Evolutionary conservation across 805 yeast species (phyloP), one percentile per base, ranked within the genome.

Genomic region (Kuraishia piskuri): DNA sequence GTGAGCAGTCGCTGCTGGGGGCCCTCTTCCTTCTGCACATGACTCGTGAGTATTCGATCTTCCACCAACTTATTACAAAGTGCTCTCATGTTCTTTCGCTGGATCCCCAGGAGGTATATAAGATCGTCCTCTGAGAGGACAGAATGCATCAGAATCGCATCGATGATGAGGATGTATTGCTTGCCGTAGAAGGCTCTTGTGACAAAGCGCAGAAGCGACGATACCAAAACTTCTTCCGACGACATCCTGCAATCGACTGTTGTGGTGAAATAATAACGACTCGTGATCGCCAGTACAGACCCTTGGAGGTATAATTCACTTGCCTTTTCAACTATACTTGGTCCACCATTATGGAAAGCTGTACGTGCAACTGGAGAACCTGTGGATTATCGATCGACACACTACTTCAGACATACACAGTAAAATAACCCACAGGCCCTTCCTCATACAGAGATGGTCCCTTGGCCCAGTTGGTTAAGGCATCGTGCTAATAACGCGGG

Each of bases 61-160:
- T 92, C 97, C 14, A 90, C 79, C 46, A 94, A 71, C 61, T 83
- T 78, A 54, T 90, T 86, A 66, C 96, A 86, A 48, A 88, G 74
- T 10, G 92, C 81, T 54, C 97, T 82, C 48, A 94, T 75, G 62
- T 90, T 96, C 62, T 92, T 92, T 53, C 90, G 78, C 59, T 89
- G 90, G 59, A 94, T 83, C 21, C 94, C 91, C 48, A 92, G 73
- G 52, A 94, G 74, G 62, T 81, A 84, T 26, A 87, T 80, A 64
- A 94, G 74, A 68, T 94, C 99, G 57, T 92, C 97, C 68, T 94
- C 99, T 20, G 91, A 86, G 26, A 92, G 76, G 8, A 92, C 97
- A 17, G 91, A 85, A 68, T 92, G 99, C 61, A 86, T 79, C 45
- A 92, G 68, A 5, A 92, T 73, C 1, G 97, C 96, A 68, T 92